phyloP scores from a whole-genome alignment of 2,329 filamentous ascomycete species.

The Orbilia javanica region DNA sequence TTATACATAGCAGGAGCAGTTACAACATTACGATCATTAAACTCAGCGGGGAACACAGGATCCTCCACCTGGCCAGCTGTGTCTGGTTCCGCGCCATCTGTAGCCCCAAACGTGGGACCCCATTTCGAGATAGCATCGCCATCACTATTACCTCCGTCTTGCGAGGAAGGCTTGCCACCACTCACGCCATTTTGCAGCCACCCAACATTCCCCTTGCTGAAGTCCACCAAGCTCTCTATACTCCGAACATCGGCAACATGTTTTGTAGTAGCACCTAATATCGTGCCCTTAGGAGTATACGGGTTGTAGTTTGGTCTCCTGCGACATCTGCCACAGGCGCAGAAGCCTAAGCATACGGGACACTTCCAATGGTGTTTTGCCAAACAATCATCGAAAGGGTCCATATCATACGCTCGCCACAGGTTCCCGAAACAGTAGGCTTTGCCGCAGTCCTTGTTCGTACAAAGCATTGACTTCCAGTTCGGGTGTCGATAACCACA shows the following conservation, averaged over 20 bases:
- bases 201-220: conserved; percentile 85
- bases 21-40: conserved; percentile 48
- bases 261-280: conserved; percentile 90
- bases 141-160: conserved; percentile 59
- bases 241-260: conserved; percentile 91
- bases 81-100: conserved; percentile 43
- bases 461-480: conserved; percentile 88
- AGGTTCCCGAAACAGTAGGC: conserved; percentile 94
- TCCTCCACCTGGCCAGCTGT: conserved; percentile 9
- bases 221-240: conserved; percentile 90
- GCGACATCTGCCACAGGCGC: conserved; percentile 86
- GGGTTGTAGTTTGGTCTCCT: conserved; percentile 77
- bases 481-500: conserved; percentile 82
- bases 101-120: conserved; percentile 41
- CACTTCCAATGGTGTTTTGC: conserved; percentile 86
- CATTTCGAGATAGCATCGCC: conserved; percentile 45
- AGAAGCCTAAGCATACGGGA: conserved; percentile 85
- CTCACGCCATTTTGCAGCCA: conserved; percentile 77
- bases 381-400: conserved; percentile 81
- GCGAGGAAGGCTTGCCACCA: conserved; percentile 64
- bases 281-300: conserved; percentile 86
- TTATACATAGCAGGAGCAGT: conserved; percentile 43
- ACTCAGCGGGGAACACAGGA: conserved; percentile 28
- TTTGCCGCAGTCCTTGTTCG: conserved; percentile 75
- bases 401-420: conserved; percentile 89